A percentile compares a stretch with the other conserved stretches of the same genome.
phyloP scores from a whole-genome alignment of 805 yeast genomes.

The Ascoidea rubescens region DNA sequence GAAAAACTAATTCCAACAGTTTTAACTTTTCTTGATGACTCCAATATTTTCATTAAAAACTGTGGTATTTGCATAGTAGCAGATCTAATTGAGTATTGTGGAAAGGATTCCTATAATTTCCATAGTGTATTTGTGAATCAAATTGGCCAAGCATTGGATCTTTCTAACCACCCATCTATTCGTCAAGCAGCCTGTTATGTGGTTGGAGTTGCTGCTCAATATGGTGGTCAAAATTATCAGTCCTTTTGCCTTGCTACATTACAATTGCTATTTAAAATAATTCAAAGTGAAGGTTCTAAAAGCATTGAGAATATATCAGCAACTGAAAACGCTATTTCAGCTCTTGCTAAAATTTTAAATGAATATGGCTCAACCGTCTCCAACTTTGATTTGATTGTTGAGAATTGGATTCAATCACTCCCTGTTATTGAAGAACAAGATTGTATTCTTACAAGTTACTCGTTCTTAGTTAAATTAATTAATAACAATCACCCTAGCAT shows the following conservation, averaged over 20 bases:
- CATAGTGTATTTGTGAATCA: conserved; percentile 51
- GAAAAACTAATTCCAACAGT: conserved; percentile 39
- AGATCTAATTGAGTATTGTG: conserved; percentile 71
- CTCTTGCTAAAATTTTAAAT: conserved; percentile 75
- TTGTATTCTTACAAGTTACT: conserved; percentile 77
- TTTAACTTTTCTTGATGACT: conserved; percentile 34
- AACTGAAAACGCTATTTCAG: conserved; percentile 72
- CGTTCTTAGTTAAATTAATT: conserved; percentile 59
- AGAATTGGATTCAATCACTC: conserved; percentile 68
- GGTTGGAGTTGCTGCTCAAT: conserved; percentile 77
- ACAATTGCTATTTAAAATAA: conserved; percentile 60
- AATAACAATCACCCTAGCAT: conserved; percentile 52
- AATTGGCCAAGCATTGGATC: conserved; percentile 45
- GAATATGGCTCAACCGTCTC: conserved; percentile 36
- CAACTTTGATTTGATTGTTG: conserved; percentile 45
- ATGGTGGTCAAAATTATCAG: conserved; percentile 51
- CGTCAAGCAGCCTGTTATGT: conserved; percentile 82
- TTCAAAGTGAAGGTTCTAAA: conserved; percentile 66
- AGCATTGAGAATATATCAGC: conserved; percentile 77
- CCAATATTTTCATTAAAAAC: conserved; percentile 43
- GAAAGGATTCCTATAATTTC: conserved; percentile 45
- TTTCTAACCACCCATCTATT: conserved; percentile 47
- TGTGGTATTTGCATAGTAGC: conserved; percentile 73
- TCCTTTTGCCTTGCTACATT: conserved; percentile 57
- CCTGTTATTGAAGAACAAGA: conserved; percentile 79